Base-by-base conservation (phyloP, 2,329 filamentous ascomycete genomes). In the Colletotrichum chrysophilum region DNA sequence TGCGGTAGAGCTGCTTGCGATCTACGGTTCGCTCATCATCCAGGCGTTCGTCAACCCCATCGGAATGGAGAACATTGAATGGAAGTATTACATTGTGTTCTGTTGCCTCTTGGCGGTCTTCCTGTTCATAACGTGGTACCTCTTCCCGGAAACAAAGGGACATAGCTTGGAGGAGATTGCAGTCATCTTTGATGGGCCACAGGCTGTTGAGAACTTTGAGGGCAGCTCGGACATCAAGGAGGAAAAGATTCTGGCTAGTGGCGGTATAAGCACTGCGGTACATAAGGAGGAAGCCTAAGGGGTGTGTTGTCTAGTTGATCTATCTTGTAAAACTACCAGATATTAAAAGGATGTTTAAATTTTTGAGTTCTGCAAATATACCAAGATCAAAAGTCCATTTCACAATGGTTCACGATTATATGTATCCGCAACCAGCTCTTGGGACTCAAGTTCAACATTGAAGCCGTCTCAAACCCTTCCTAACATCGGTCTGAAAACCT, bases 61-160 rank as follows among this genome's bases (percentile, higher is more conserved):
- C 12, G 84, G 82, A 0, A 80, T 86, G 18, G 80, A 82, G 2
- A 79, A 78, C 3, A 83, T 87, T 26, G 79, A 76, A 3, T 87
- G 86, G 86, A 84, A 81, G 58, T 87, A 86, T 55, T 87, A 86
- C 71, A 81, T 84, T 69, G 81, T 87, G 12, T 87, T 84, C 69
- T 80, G 82, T 72, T 79, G 78, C 3, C 80, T 82, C 52, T 61
- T 84, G 48, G 77, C 77, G 5, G 69, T 82, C 8, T 81, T 82
- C 58, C 66, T 85, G n/a, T 75, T 76, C 3, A 72, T 84, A 18
- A 81, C 85, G 12, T 86, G 83, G 84, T 85, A 73, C 80, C 83
- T 64, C 26, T 80, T 82, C 71, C 81, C 81, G 2, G 81, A 83
- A 75, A 83, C 81, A 13, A 79, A 80, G 32, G 80, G 80, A 12